A percentile compares a stretch with the other conserved stretches of the same genome.
Evolutionary conservation across 139 green algal genomes (phyloP).

Genomic region (Desmodesmus armatus): DNA sequence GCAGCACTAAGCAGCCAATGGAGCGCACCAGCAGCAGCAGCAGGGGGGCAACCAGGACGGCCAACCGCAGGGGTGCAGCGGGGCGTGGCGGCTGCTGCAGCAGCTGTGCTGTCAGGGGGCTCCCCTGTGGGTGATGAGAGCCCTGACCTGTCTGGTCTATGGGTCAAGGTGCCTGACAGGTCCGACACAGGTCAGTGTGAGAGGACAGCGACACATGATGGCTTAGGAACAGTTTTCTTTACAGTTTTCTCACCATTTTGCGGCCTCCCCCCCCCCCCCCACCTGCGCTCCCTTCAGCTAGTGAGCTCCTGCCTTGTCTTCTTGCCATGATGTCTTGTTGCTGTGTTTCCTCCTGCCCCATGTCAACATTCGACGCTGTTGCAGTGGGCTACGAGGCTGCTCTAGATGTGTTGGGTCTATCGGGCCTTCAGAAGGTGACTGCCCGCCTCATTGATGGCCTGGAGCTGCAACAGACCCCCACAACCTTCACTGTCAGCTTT

Average conservation of each 20-base stretch:
- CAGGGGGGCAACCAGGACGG: background rate
- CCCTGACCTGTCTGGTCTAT: constrained; percentile 36
- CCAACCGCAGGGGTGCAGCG: background rate
- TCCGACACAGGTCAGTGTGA: background rate
- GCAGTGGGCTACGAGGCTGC: constrained; percentile 50
- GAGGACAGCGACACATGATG: background rate
- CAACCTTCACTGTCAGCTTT: constrained; percentile 48
- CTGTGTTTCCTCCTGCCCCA: background rate
- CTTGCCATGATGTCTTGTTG: background rate
- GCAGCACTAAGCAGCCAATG: background rate
- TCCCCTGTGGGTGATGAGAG: background rate
- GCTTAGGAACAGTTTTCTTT: background rate
- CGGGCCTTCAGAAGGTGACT: constrained; percentile 57
- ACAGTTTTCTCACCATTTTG: background rate
- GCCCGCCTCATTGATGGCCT: constrained; percentile 54
- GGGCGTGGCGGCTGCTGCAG: background rate
- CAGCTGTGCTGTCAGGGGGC: background rate
- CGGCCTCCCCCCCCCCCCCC: background rate
- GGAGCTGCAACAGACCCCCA: constrained; percentile 38
- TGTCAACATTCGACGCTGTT: too few relatives aligned
- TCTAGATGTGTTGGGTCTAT: constrained; percentile 51
- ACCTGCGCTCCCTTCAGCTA: background rate
- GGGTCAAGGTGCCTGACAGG: constrained; percentile 41
- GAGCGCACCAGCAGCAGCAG: constrained; percentile 13
- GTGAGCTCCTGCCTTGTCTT: background rate